These are phyloP conservation scores for Coprinopsis marcescibilis DNA, from an alignment of 768 basidiomycete species.

Conservation along the genomic window DNA sequence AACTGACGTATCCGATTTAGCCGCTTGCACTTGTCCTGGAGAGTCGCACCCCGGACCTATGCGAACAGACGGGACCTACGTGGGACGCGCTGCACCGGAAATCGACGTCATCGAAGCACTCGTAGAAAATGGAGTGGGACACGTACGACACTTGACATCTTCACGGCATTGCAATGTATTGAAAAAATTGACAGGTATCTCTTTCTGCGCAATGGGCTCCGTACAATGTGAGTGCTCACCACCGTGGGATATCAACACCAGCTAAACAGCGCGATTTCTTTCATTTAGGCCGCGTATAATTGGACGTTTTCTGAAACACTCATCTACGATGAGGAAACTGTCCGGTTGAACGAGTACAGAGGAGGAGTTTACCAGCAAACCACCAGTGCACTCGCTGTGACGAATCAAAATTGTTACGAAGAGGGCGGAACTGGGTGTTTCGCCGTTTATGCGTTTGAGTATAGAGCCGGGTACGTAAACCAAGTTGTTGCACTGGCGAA, in stretches of 20 bases:
- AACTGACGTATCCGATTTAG: slow-evolving; percentile 13
- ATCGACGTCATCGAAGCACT: slow-evolving; percentile 66
- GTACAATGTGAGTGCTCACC: slow-evolving; percentile 47
- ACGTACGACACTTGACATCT: slow-evolving; percentile 12
- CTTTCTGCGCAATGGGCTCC: slow-evolving; percentile 49
- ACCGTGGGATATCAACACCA: too few species aligned
- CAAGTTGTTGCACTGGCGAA: too few species aligned
- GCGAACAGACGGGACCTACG: slow-evolving; percentile 44
- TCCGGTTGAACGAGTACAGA: slow-evolving; percentile 47
- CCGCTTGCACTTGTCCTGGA: slow-evolving; percentile 37
- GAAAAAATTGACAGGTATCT: slow-evolving; percentile 33
- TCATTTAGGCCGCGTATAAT: slow-evolving; percentile 43
- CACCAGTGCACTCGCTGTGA: slow-evolving; percentile 59
- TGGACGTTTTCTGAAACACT: slow-evolving; percentile 48
- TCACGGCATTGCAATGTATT: slow-evolving; percentile 14
- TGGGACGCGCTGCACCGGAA: slow-evolving; percentile 64
- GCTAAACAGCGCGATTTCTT: too few species aligned
- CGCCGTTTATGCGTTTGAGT: slow-evolving; percentile 44
- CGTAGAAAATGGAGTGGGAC: slow-evolving; percentile 25
- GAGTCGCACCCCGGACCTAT: slow-evolving; percentile 40
- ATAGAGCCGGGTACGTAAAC: slow-evolving; percentile 43
- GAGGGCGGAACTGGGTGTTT: slow-evolving; percentile 23
- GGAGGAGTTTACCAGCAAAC: slow-evolving; percentile 71
- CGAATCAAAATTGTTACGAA: slow-evolving; percentile 67
- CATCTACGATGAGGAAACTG: slow-evolving; percentile 41